Evolutionary conservation across 768 basidiomycete genomes (phyloP).

Genomic region (Boletales sp.): DNA sequence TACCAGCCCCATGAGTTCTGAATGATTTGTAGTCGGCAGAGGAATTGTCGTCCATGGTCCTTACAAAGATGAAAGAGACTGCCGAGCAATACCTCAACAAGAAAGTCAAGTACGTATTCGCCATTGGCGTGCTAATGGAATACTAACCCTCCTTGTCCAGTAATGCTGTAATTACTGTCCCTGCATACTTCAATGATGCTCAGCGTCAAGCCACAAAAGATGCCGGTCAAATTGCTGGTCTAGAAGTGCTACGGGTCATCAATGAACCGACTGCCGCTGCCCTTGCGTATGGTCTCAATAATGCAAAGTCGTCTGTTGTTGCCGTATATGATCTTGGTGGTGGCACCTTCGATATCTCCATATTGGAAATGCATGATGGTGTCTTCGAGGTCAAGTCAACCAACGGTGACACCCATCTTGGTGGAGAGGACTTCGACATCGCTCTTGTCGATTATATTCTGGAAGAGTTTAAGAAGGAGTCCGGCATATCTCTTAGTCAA

Average conservation of each 20-base stretch:
- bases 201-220: constrained; percentile 99
- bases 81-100: constrained; percentile 92
- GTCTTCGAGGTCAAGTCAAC: constrained; percentile 99
- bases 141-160: constrained; percentile 32
- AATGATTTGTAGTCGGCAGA: constrained; percentile 63
- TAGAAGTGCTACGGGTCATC: constrained; percentile 97
- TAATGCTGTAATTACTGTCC: constrained; percentile 91
- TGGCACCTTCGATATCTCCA: constrained; percentile 99
- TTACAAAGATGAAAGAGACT: constrained; percentile 93
- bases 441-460: constrained; percentile 82
- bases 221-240: constrained; percentile 95
- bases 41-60: constrained; percentile 83
- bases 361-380: constrained; percentile 99
- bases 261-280: constrained; percentile 99
- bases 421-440: constrained; percentile 96
- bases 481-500: constrained; percentile 71
- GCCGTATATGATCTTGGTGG: constrained; percentile 99
- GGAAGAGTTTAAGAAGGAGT: constrained; percentile 92
- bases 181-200: constrained; percentile 99
- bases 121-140: background rate
- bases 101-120: constrained; percentile 74
- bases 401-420: constrained; percentile 98
- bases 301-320: constrained; percentile 74
- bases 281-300: constrained; percentile 95
- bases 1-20: constrained; percentile 1